Evolutionary conservation across 164 flowering plant species (phyloP).

Genomic region (Malania oleifera): DNA sequence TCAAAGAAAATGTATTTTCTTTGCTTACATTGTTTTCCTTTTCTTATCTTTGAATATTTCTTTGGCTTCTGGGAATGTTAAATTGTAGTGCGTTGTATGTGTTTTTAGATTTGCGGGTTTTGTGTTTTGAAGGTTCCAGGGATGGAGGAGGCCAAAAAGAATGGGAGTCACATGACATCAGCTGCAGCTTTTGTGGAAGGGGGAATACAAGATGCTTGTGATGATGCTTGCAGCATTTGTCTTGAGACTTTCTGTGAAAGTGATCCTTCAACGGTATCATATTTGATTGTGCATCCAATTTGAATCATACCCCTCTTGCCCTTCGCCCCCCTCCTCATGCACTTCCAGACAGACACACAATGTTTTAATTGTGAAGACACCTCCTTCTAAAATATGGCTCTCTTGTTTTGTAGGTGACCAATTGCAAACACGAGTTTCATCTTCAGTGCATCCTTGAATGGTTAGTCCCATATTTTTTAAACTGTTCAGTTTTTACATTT

Average conservation of each 20-base stretch:
- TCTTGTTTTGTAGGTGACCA: slow-evolving; percentile 56
- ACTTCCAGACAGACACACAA: not conserved
- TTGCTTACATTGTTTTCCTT: too few relatives aligned
- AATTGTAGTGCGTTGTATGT: too few relatives aligned
- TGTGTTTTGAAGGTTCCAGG: slow-evolving; percentile 31
- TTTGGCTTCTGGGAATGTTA: too few relatives aligned
- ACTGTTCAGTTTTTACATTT: too few relatives aligned
- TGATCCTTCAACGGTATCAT: slow-evolving; percentile 84
- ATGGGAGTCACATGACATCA: slow-evolving; percentile 62
- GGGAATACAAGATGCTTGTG: slow-evolving; percentile 95
- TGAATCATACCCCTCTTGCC: too few relatives aligned
- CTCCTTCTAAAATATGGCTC: not conserved
- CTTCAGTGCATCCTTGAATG: slow-evolving; percentile 95
- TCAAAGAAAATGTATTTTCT: too few relatives aligned
- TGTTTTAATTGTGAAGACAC: not conserved
- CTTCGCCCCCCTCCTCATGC: too few relatives aligned
- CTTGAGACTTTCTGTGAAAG: slow-evolving; percentile 80
- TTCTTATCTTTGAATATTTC: too few relatives aligned
- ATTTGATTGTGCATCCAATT: too few relatives aligned
- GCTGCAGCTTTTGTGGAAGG: slow-evolving; percentile 98
- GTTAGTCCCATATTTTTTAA: too few relatives aligned
- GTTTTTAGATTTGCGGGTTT: too few relatives aligned
- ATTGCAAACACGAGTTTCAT: slow-evolving; percentile 96
- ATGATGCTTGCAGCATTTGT: slow-evolving; percentile 98
- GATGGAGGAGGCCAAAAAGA: slow-evolving; percentile 50